Conservation (phyloP, 768 basidiomycete genomes). For the Macrolepiota dolichaula region DNA sequence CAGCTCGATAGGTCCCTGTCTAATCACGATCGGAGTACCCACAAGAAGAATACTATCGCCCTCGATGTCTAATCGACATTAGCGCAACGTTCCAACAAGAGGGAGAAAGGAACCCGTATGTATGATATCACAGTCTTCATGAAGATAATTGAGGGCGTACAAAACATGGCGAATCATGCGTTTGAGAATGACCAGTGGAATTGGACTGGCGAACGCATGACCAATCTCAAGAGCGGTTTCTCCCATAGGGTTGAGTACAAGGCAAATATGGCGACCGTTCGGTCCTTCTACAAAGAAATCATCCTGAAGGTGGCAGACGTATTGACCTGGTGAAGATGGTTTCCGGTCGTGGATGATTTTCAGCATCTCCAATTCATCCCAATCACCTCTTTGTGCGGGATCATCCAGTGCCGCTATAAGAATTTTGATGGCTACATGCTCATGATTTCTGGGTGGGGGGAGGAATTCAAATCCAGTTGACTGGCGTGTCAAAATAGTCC, state of each 20-base stretch:
- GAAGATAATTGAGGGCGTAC: slow-evolving; percentile 51
- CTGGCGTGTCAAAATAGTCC: neutral
- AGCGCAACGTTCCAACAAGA: slow-evolving; percentile 59
- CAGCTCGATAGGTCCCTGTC: neutral
- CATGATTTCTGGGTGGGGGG: slow-evolving; percentile 34
- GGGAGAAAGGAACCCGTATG: slow-evolving; percentile 56
- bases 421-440: slow-evolving; percentile 49
- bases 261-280: slow-evolving; percentile 78
- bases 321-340: slow-evolving; percentile 53
- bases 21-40: neutral
- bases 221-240: slow-evolving; percentile 65
- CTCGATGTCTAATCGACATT: slow-evolving; percentile 28
- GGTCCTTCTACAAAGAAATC: slow-evolving; percentile 75
- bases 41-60: slow-evolving; percentile 15
- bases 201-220: slow-evolving; percentile 33
- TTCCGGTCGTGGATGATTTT: slow-evolving; percentile 39
- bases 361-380: slow-evolving; percentile 47
- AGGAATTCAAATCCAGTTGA: neutral
- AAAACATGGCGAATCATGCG: slow-evolving; percentile 55
- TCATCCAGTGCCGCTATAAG: slow-evolving; percentile 39
- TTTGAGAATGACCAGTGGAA: slow-evolving; percentile 42
- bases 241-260: slow-evolving; percentile 84
- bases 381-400: slow-evolving; percentile 4
- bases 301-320: slow-evolving; percentile 75
- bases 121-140: slow-evolving; percentile 50